Conservation (phyloP, 352 stramenopile species). For the Phytophthora palmivora region DNA sequence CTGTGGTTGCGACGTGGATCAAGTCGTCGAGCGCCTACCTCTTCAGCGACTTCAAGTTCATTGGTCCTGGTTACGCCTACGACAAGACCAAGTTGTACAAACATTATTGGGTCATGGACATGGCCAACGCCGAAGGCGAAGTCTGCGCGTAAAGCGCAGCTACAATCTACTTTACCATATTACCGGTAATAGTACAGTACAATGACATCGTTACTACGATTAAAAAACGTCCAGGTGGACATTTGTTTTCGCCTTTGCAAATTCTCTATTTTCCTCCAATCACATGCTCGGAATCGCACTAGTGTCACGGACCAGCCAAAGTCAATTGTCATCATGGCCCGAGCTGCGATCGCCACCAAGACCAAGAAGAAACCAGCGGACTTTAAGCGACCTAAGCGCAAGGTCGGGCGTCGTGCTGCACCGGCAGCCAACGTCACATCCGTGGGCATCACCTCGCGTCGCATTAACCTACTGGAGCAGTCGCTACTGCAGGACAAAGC, state of each 20-base stretch:
- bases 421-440: conserved; percentile 82
- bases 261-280: no score
- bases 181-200: no score
- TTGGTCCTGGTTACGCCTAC: conserved; percentile 36
- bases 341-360: conserved; percentile 52
- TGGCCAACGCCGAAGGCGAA: conserved; percentile 26
- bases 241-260: no score
- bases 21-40: conserved; percentile 48
- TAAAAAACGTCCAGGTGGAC: no score
- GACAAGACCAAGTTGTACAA: conserved; percentile 32
- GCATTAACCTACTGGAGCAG: conserved; percentile 87
- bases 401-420: conserved; percentile 75
- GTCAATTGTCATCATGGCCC: conserved; percentile 43
- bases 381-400: conserved; percentile 90
- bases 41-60: conserved; percentile 35
- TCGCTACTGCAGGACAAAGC: conserved; percentile 78
- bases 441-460: conserved; percentile 73
- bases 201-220: no score
- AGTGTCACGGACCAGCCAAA: conserved; percentile 4
- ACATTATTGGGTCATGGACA: conserved; percentile 43
- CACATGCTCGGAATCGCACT: not conserved
- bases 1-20: conserved; percentile 47
- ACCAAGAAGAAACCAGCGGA: conserved; percentile 88
- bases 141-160: conserved; percentile 20
- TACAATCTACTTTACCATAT: no score